These are phyloP conservation scores for Hypseocharis bilobata DNA, from an alignment of 441 rosid species.

Conservation along the genomic window DNA sequence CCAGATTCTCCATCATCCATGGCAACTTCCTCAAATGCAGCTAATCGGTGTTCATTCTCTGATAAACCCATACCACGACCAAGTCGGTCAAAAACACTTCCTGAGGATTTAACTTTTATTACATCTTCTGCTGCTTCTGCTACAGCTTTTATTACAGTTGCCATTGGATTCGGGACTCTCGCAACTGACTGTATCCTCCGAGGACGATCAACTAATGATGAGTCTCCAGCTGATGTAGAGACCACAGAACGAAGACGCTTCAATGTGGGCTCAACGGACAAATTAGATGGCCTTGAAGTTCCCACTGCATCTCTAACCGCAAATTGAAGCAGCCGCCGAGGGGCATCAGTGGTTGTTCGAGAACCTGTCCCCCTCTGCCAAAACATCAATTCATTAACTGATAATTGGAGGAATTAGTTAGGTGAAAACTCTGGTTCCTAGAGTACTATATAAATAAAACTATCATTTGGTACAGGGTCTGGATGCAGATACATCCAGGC, in stretches of 20 bases:
- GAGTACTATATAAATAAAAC: not conserved
- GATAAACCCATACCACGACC: slow-evolving; percentile 40
- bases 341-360: slow-evolving; percentile 47
- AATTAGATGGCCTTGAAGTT: slow-evolving; percentile 39
- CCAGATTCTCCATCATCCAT: slow-evolving; percentile 40
- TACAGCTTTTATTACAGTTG: slow-evolving; percentile 67
- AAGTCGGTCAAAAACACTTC: slow-evolving; percentile 84
- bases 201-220: slow-evolving; percentile 36
- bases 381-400: slow-evolving; percentile 3
- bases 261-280: slow-evolving; percentile 37
- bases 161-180: slow-evolving; percentile 61
- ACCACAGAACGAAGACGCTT: slow-evolving; percentile 90
- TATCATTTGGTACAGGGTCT: not conserved
- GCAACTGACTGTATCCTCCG: slow-evolving; percentile 61
- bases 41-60: slow-evolving; percentile 27
- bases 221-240: slow-evolving; percentile 46
- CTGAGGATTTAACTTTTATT: slow-evolving; percentile 41
- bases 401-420: slow-evolving; percentile 11
- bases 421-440: not conserved
- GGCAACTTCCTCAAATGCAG: slow-evolving; percentile 30
- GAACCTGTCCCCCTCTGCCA: slow-evolving; percentile 55
- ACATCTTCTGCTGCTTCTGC: slow-evolving; percentile 89
- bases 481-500: slow-evolving; percentile 1
- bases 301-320: slow-evolving; percentile 93
- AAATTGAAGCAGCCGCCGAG: slow-evolving; percentile 81